Percentiles rank a stretch among this genome's conserved stretches.
Evolutionary conservation across 805 yeast genomes (phyloP).

Genomic region (Yamadazyma tumulicola): DNA sequence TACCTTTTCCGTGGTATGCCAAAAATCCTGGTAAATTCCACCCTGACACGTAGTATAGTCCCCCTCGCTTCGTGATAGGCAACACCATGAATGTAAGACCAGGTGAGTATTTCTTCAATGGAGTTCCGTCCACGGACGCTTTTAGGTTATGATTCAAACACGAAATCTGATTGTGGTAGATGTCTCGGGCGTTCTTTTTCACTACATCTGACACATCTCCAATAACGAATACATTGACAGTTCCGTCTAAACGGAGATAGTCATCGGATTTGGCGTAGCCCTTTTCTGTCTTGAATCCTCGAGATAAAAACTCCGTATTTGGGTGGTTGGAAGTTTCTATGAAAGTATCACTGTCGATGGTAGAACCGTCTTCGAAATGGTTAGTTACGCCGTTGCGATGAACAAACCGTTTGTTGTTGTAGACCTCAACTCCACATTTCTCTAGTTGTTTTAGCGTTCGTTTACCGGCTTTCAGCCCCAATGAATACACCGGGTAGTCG

Average conservation of each 20-base stretch:
- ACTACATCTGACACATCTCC: constrained; percentile 31
- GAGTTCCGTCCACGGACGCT: not conserved
- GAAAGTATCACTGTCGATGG: constrained; percentile 21
- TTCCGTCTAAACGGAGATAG: constrained; percentile 19
- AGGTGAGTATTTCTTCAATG: not conserved
- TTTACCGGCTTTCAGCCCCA: not conserved
- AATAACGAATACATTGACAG: constrained; percentile 24
- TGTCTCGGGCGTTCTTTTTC: constrained; percentile 21
- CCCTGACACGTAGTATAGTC: constrained; percentile 1
- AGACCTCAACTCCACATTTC: constrained; percentile 17
- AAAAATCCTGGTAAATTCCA: constrained; percentile 3
- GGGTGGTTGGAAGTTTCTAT: constrained; percentile 24
- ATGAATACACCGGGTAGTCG: not conserved
- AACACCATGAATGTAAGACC: not conserved
- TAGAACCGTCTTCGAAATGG: constrained; percentile 16
- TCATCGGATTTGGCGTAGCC: constrained; percentile 28
- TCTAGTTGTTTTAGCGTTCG: constrained; percentile 15
- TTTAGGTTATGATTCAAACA: constrained; percentile 3
- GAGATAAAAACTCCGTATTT: constrained; percentile 26
- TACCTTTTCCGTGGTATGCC: constrained; percentile 5
- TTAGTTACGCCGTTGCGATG: not conserved
- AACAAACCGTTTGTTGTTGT: not conserved
- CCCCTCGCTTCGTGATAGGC: constrained; percentile 4
- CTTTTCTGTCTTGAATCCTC: constrained; percentile 15
- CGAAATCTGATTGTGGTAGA: constrained; percentile 20